These are phyloP conservation scores for Pyrenophora graminea DNA, from an alignment of 2,329 filamentous ascomycete species.

Conservation along the genomic window DNA sequence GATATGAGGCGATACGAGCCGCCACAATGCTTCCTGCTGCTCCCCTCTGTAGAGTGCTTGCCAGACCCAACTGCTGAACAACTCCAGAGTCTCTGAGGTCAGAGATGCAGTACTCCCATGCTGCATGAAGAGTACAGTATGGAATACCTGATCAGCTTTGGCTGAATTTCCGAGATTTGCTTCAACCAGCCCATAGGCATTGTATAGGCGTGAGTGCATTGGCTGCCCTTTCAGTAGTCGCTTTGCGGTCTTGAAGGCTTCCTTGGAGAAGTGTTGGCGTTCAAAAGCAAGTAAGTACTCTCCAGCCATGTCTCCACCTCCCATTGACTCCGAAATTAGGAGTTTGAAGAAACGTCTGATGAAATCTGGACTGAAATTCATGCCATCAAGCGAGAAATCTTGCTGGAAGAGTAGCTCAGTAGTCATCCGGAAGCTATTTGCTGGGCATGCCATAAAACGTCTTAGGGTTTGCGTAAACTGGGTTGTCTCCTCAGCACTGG, in stretches of 20 bases:
- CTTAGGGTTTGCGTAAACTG: slow-evolving; percentile 9
- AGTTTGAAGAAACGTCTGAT: slow-evolving; percentile 56
- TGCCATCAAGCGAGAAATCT: slow-evolving; percentile 19
- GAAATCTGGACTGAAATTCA: slow-evolving; percentile 21
- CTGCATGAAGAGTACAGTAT: slow-evolving; percentile 67
- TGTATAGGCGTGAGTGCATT: slow-evolving; percentile 71
- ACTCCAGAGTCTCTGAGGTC: slow-evolving; percentile 47
- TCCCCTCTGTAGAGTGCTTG: slow-evolving; percentile 60
- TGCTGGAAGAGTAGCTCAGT: slow-evolving; percentile 32
- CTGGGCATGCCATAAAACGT: slow-evolving; percentile 17
- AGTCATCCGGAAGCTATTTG: slow-evolving; percentile 26
- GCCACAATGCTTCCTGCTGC: slow-evolving; percentile 36
- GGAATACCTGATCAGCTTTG: slow-evolving; percentile 67
- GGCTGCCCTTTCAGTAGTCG: slow-evolving; percentile 70
- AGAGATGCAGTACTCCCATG: slow-evolving; percentile 55
- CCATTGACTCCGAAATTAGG: slow-evolving; percentile 51
- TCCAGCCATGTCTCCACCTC: slow-evolving; percentile 57
- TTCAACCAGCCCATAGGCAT: slow-evolving; percentile 78
- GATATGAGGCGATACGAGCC: slow-evolving; percentile 39
- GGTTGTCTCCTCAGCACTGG: slow-evolving; percentile 12
- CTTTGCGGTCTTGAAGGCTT: slow-evolving; percentile 72
- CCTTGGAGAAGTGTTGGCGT: slow-evolving; percentile 56
- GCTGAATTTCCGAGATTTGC: slow-evolving; percentile 60
- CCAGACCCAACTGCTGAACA: slow-evolving; percentile 69
- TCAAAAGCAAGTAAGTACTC: slow-evolving; percentile 74